These are phyloP conservation scores for Candida pseudoviswanathii DNA, from an alignment of 1,139 yeast species.

Conservation along the genomic window DNA sequence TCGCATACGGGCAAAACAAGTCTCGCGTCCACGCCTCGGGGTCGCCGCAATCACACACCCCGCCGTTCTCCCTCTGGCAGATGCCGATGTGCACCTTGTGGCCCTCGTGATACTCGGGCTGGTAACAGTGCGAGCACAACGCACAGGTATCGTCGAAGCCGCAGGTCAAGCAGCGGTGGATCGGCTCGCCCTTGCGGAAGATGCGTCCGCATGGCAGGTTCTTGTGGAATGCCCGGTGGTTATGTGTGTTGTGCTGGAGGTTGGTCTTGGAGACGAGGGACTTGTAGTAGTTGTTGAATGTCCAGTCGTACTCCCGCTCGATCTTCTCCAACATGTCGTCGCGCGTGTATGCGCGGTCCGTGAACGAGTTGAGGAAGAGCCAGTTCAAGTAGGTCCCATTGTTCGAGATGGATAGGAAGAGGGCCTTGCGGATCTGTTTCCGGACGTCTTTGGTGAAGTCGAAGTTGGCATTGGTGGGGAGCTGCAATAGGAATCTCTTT, in stretches of 20 bases:
- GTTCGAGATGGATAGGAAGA: constrained; percentile 54
- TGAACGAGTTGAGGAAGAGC: constrained; percentile 48
- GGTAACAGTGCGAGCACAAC: constrained; percentile 76
- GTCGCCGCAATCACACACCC: constrained; percentile 74
- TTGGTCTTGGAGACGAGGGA: constrained; percentile 22
- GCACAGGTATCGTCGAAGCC: constrained; percentile 88
- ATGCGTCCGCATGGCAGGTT: constrained; percentile 77
- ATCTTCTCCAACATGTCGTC: constrained; percentile 22
- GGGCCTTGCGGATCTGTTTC: constrained; percentile 47
- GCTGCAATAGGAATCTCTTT: constrained; percentile 32
- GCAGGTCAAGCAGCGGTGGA: constrained; percentile 81
- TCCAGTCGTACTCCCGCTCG: constrained; percentile 41
- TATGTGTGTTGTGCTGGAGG: constrained; percentile 26
- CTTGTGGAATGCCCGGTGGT: constrained; percentile 55
- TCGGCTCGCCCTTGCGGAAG: constrained; percentile 83
- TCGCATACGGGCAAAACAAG: constrained; percentile 37
- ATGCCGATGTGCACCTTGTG: constrained; percentile 77
- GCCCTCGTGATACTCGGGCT: constrained; percentile 67
- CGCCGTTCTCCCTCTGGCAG: constrained; percentile 82
- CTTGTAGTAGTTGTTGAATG: constrained; percentile 33
- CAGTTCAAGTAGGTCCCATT: constrained; percentile 51
- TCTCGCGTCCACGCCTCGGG: constrained; percentile 58
- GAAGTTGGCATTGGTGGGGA: constrained; percentile 38
- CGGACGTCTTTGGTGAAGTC: constrained; percentile 36
- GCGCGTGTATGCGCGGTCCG: constrained; percentile 7